Evolutionary conservation across 441 rosid genomes (phyloP), one percentile per base, ranked within the genome.

Genomic region (Corymbia citriodora): DNA sequence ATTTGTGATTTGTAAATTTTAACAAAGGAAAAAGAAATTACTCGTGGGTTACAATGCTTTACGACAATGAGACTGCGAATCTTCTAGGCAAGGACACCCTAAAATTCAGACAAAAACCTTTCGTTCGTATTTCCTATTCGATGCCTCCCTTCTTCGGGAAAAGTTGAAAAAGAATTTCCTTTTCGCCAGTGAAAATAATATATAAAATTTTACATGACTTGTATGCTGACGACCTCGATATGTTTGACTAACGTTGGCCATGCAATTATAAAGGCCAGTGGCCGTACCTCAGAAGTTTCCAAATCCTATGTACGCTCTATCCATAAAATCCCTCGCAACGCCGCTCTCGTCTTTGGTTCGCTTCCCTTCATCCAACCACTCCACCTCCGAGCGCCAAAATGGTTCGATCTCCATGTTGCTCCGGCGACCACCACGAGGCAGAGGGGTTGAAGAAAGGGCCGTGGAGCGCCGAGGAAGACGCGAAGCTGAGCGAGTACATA

Each of bases 401-500:
- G 92, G 92, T 87, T 49, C 90, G 95, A 86, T 92, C 94, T 82
- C 93, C 93, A 1, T 33, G 92, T 65, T 68, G 90, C 85, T 74
- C 52, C 10, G 52, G 85, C 9, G 85, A 74, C 85, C 70, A 63
- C 33, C 85, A 74, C 19, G 87, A 88, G 72, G 92, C 91, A 27
- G 90, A 87, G 36, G 86, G 74, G 55, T 61, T 93, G 90, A 94
- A 91, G 93, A 94, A 92, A 65, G 95, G 95, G 65, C 93, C 95
- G 9, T 94, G 95, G 94, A 91, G 93, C 53, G 91, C 90, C 1
- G 93, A 93, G 90, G 95, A 93, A 81, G 95, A 94, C 74, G 88
- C 89, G 89, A 91, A 89, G 87, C 91, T 94, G 53, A 59, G 82
- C 17, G 94, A 94, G 68, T 91, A 31, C 90, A 93, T 94, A 6